phyloP scores from a whole-genome alignment of 768 basidiomycete species.

The Lyophyllum semitale region DNA sequence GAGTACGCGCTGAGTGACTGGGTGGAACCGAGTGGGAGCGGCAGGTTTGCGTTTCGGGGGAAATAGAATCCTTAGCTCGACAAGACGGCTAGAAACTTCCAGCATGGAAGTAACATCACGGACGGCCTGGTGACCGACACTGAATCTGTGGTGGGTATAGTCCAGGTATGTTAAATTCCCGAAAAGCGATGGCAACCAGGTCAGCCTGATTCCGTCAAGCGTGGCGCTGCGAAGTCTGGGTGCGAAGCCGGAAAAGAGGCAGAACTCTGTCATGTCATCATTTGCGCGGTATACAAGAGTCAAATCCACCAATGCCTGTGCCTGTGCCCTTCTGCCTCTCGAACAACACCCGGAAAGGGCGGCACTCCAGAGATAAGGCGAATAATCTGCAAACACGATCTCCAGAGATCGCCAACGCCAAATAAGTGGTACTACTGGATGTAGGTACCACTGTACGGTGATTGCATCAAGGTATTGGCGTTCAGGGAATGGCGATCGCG shows the following conservation, averaged over 20 bases:
- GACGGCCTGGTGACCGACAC: constrained; percentile 53
- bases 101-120: constrained; percentile 62
- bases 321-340: constrained; percentile 33
- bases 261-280: constrained; percentile 69
- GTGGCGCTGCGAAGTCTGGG: constrained; percentile 57
- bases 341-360: constrained; percentile 58
- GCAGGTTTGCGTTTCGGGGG: constrained; percentile 34
- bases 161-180: constrained; percentile 63
- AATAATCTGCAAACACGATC: constrained; percentile 53
- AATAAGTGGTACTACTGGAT: constrained; percentile 52
- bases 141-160: constrained; percentile 75
- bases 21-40: constrained; percentile 24
- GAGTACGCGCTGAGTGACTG: constrained; percentile 32
- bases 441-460: constrained; percentile 62
- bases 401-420: constrained; percentile 64
- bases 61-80: constrained; percentile 59
- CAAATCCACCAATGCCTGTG: constrained; percentile 51
- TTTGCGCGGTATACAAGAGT: constrained; percentile 61
- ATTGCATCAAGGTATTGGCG: constrained; percentile 41
- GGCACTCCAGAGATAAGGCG: constrained; percentile 70
- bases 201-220: constrained; percentile 64
- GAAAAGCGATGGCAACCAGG: constrained; percentile 65
- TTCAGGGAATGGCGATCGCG: constrained; percentile 25
- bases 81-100: constrained; percentile 50
- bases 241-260: constrained; percentile 61